phyloP scores from a whole-genome alignment of 768 basidiomycete genomes.

The Leccinum pellstonianum region DNA sequence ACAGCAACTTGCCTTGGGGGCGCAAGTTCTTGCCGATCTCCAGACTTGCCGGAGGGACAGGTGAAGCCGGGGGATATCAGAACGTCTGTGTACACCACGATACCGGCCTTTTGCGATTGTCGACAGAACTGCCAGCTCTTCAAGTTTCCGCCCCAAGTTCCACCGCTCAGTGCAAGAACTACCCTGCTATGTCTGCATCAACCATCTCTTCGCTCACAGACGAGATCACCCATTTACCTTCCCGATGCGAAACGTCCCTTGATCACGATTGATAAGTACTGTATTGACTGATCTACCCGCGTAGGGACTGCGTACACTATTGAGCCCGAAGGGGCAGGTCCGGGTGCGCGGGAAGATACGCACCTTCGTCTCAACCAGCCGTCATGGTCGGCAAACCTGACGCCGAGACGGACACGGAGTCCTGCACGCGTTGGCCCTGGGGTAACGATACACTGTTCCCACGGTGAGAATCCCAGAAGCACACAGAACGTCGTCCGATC shows the following conservation, averaged over 20 bases:
- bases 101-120: neutral
- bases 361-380: constrained; percentile 10
- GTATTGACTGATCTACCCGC: neutral
- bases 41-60: neutral
- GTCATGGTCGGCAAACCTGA: neutral
- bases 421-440: constrained; percentile 8
- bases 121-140: neutral
- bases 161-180: too few species aligned
- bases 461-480: constrained; percentile 5
- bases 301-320: constrained; percentile 11
- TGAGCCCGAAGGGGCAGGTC: constrained; percentile 7
- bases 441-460: neutral
- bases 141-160: neutral
- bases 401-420: neutral
- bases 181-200: neutral
- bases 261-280: neutral
- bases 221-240: neutral
- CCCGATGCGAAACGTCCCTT: neutral
- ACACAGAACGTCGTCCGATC: neutral
- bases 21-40: too few species aligned
- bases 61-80: neutral
- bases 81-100: neutral
- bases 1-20: neutral
- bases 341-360: neutral
- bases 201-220: constrained; percentile 1